Percentiles rank a stretch among this genome's conserved stretches.
phyloP scores from a whole-genome alignment of 768 basidiomycete species.

The Cystobasidiopsis lactophilus region DNA sequence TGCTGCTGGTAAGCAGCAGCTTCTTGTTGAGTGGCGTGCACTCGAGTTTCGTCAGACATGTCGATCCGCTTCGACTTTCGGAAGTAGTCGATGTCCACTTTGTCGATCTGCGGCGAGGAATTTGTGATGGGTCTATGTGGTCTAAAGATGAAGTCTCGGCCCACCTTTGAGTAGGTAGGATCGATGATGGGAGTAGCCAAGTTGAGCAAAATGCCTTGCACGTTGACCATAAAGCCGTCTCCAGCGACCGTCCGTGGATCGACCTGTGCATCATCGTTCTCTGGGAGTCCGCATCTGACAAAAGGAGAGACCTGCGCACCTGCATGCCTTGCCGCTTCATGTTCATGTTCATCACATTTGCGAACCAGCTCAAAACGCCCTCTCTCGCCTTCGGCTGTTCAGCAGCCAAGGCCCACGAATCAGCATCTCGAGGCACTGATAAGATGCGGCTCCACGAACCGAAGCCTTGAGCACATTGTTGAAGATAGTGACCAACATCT shows the following conservation, averaged over 20 bases:
- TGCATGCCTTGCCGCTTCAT: slow-evolving; percentile 76
- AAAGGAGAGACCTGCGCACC: slow-evolving; percentile 27
- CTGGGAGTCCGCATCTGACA: background rate
- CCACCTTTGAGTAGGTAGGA: slow-evolving; percentile 62
- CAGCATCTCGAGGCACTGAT: no score
- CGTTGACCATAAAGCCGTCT: slow-evolving; percentile 80
- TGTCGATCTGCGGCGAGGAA: slow-evolving; percentile 44
- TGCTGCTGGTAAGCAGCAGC: slow-evolving; percentile 40
- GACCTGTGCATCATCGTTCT: slow-evolving; percentile 32
- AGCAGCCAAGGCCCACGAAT: no score
- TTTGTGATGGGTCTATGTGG: background rate
- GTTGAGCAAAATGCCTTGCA: slow-evolving; percentile 56
- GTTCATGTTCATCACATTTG: slow-evolving; percentile 51
- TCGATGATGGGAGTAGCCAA: slow-evolving; percentile 94
- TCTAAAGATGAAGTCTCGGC: slow-evolving; percentile 1
- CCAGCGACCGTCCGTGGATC: slow-evolving; percentile 65
- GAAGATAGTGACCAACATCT: slow-evolving; percentile 63
- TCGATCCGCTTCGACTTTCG: slow-evolving; percentile 48
- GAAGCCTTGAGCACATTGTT: slow-evolving; percentile 51
- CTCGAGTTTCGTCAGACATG: slow-evolving; percentile 70
- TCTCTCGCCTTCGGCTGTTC: slow-evolving; percentile 45
- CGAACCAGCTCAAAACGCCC: slow-evolving; percentile 60
- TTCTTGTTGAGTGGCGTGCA: slow-evolving; percentile 78
- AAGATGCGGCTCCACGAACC: no score
- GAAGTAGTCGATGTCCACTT: slow-evolving; percentile 67